Evolutionary conservation across 768 basidiomycete species (phyloP), one percentile per base, ranked within the genome.

Genomic region (Suillus hirtellus): DNA sequence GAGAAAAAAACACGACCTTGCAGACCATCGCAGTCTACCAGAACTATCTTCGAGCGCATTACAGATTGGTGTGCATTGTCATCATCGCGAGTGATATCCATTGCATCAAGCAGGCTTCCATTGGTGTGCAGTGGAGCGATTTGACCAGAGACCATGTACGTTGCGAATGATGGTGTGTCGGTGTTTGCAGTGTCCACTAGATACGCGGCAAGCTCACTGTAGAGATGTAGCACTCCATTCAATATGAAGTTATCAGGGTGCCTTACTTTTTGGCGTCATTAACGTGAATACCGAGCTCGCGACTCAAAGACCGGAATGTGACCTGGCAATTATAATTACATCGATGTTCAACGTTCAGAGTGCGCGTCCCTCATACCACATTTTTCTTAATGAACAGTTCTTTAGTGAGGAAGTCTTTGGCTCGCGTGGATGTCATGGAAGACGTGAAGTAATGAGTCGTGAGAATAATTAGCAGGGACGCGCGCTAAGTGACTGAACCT

Each of bases 191-290:
- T 79, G 43, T 81, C 76, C 9, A 80, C 77, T 69, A 87, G 80
- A 68, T 85, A 93, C 1, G 71, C 69, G 17, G 84, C 84, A 9
- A 94, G 81, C 68, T 89, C 87, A 68, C 92, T 93, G 67, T 11
- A 19, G 9, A 60, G n/a, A 17, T 50, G 47, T 27, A 60, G 31
- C 46, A 58, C 12, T 19, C 59, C 43, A 58, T 59, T 46, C 62
- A 59, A 42, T 42, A 54, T 17, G 50, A 37, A 17, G 6, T 35
- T 21, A 56, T 24, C n/a, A 17, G 12, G 8, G 14, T 38, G 19
- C 58, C 82, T 69, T 64, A 93, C 92, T 87, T 89, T 72, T 93
- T 94, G 21, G 92, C 92, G 43, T 76, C 76, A 73, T 92, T 90
- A 69, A 93, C 90, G 68, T 93, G 88, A 60, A 93, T 80, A 0